Base-by-base conservation (phyloP, 2,329 filamentous ascomycete genomes). In the Amauroascus verrucosus region DNA sequence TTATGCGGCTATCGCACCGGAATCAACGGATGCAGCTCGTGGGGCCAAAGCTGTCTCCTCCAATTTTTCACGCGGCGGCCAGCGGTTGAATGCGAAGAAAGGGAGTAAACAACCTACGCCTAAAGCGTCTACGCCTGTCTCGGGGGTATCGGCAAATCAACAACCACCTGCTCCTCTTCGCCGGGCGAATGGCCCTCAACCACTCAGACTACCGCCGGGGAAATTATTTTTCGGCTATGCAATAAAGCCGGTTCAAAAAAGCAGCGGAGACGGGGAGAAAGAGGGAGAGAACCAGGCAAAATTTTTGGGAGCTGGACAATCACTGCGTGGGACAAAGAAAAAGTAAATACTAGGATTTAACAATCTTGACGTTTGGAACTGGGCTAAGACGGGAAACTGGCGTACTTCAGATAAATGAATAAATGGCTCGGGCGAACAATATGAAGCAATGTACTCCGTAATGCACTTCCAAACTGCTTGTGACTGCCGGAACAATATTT, bases 191-290 rank as follows among this genome's bases (percentile, higher is more conserved):
- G 90, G 89, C 0, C 89, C 91, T 0, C 86, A 93, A 65, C 89
- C 91, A 2, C 77, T 98, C 6, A 80, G 93, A 26, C 69, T 98
- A 49, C 80, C 88, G 0, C 85, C 86, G 0, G 93, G 93, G 63
- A 95, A 96, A 70, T 77, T 98, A 3, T 98, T 98, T 75, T 95
- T 98, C 59, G 93, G 93, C 2, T 98, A 97, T 64, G 85, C 95
- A 64, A 79, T 95, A 65, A 95, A 86, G 68, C 91, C 91, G 0
- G 77, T 94, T 40, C 90, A 88, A 74, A 87, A 86, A 7, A 82
- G 85, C 54, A 84, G 81, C 33, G 82, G 88, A 54, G 83, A 82
- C 65, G 67, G 64, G 3, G 81, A 84, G 56, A 66, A 67, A 5
- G 82, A 85, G 55, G 78, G 81, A 35, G 64, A 70, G 14, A 79